Base-by-base conservation (phyloP, 345 rosid species). In the Gossypium arboreum region DNA sequence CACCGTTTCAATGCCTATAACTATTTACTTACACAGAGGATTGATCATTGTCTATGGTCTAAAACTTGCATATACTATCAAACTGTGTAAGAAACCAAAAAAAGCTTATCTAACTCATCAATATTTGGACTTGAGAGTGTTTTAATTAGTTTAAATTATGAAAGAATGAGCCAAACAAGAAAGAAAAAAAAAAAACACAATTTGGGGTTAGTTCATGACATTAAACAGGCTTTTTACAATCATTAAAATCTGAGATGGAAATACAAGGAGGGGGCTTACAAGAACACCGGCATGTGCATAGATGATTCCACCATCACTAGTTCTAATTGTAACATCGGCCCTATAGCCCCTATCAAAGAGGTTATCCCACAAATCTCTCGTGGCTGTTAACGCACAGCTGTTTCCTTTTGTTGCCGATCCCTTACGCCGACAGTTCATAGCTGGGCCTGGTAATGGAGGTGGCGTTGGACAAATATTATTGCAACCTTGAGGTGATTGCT, bases 231-330 rank as follows among this genome's bases (percentile, higher is more conserved):
- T 17, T 57, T 47, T 47, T 9, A 12, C 39, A n/a, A 48, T 12
- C 67, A 22, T 11, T 27, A 60, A n/a, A 47, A 11, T 17, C 3
- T 48, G 64, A 47, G 10, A 44, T 3, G 22, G 9, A 9, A 73
- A 60, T 44, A 51, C 13, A 11, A 29, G 34, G 29, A 24, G 65
- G 24, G 48, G 75, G 75, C 88, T 88, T 87, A 94, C 97, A 71
- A 94, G 85, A 44, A 94, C 70, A 62, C 76, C 81, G 47, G 95
- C 84, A 78, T 94, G 98, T 58, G 95, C 97, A 45, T 82, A 87
- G 74, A 94, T 74, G 71, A 67, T 73, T 58, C 81, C 85, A 47
- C 91, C 90, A 74, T 75, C 73, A 22, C 86, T 90, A 3, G 97
- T 84, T 43, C 60, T 75, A 60, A 94, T 83, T 0, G 63, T 68